These are phyloP conservation scores for Tetrahymena elliotti DNA, from an alignment of 73 alveolate genomes.

Conservation along the genomic window DNA sequence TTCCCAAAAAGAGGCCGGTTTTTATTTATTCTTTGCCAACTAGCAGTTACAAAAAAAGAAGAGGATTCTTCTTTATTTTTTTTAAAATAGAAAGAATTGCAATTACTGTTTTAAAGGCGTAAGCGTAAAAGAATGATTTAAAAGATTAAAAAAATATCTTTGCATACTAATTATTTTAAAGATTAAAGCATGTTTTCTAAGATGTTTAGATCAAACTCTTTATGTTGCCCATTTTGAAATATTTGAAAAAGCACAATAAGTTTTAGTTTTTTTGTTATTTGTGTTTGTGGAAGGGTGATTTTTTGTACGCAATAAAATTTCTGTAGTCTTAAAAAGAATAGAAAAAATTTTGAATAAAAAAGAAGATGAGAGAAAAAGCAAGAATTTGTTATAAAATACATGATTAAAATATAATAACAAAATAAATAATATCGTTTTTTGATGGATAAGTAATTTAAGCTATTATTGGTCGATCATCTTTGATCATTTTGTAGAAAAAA, in stretches of 20 bases:
- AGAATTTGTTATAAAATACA: neutral
- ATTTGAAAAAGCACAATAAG: no score
- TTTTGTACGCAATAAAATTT: neutral
- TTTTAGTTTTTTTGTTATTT: neutral
- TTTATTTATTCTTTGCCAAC: neutral
- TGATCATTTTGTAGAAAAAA: no score
- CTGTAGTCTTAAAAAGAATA: neutral
- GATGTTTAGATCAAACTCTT: neutral
- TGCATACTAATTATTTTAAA: neutral
- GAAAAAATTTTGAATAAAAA: neutral
- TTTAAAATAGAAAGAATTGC: neutral
- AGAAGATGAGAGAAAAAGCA: neutral
- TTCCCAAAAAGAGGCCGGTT: neutral
- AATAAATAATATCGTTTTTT: no score
- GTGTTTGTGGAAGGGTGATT: neutral
- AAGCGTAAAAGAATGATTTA: neutral
- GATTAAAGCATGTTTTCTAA: no score
- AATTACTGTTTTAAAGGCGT: neutral
- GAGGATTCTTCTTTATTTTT: neutral
- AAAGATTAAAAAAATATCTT: neutral
- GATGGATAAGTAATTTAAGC: neutral
- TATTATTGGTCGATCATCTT: no score
- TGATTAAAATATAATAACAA: neutral
- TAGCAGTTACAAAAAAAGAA: neutral
- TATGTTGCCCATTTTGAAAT: neutral